Conservation (phyloP, 495 filamentous ascomycete genomes). For the Echria macrotheca region DNA sequence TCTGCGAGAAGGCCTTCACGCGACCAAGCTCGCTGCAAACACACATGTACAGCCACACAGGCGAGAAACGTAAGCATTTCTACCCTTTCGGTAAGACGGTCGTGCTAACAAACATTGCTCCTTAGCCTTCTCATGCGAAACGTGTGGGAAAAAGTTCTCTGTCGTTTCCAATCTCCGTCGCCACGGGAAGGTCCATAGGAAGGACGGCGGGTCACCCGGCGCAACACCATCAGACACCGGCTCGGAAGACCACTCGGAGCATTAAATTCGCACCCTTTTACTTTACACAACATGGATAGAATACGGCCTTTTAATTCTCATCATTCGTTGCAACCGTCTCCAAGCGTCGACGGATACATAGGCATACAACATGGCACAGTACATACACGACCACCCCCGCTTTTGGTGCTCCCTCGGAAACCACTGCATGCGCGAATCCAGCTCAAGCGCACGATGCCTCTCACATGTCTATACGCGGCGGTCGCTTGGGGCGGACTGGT, state of each 20-base stretch:
- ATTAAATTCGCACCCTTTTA: conserved; percentile 2
- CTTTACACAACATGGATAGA: conserved; percentile 23
- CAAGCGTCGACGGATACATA: conserved; percentile 7
- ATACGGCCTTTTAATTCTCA: conserved; percentile 25
- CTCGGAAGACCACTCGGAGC: conserved; percentile 46
- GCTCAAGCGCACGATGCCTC: no score
- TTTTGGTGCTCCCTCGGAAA: conserved; percentile 1
- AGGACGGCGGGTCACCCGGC: conserved; percentile 57
- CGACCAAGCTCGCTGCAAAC: conserved; percentile 94
- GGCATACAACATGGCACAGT: conserved; percentile 1
- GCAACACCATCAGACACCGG: conserved; percentile 54
- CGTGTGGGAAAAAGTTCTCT: conserved; percentile 94
- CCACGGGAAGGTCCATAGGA: conserved; percentile 93
- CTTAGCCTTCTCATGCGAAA: conserved; percentile 86
- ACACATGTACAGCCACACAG: conserved; percentile 98
- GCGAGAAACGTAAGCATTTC: conserved; percentile 94
- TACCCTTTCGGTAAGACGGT: no score
- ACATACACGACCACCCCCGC: conserved; percentile 2
- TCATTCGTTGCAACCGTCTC: conserved; percentile 14
- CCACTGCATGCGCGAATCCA: conserved; percentile 1
- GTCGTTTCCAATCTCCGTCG: conserved; percentile 94
- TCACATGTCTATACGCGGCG: no score
- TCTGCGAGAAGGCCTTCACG: conserved; percentile 98
- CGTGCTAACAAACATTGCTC: conserved; percentile 31
- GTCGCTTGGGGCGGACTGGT: no score